phyloP scores from a whole-genome alignment of 2,329 filamentous ascomycete species.

The Fusarium secorum region DNA sequence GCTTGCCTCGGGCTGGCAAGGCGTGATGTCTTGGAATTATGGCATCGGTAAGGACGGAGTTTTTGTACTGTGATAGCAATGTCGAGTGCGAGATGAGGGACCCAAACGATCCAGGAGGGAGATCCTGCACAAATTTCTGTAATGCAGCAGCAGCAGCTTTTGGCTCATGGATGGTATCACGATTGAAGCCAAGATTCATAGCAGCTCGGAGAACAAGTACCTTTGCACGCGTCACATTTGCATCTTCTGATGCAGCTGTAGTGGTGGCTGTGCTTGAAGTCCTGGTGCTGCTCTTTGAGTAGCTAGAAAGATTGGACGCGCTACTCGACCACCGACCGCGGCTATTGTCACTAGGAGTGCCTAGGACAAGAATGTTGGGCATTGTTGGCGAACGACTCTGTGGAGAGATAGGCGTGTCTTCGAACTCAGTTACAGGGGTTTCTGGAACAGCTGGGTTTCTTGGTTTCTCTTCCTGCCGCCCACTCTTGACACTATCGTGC shows the following conservation, averaged over 20 bases:
- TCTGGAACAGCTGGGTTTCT: constrained; percentile 71
- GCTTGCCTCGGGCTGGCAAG: constrained; percentile 62
- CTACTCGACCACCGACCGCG: constrained; percentile 81
- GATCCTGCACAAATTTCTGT: constrained; percentile 76
- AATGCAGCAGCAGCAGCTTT: constrained; percentile 63
- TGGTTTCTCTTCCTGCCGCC: constrained; percentile 56
- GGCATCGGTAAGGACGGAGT: constrained; percentile 77
- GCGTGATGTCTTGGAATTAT: constrained; percentile 54
- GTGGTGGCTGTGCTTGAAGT: constrained; percentile 78
- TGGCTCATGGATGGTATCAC: constrained; percentile 58
- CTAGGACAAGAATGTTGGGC: constrained; percentile 88
- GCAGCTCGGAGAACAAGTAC: constrained; percentile 84
- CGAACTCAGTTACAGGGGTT: constrained; percentile 94
- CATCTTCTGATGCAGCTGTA: constrained; percentile 73
- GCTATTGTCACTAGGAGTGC: constrained; percentile 68
- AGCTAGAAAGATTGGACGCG: constrained; percentile 79
- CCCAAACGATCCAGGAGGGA: constrained; percentile 83
- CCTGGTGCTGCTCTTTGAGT: constrained; percentile 73
- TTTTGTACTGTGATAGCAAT: constrained; percentile 81
- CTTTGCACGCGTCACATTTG: constrained; percentile 80
- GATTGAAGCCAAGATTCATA: constrained; percentile 81
- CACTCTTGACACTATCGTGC: constrained; percentile 60
- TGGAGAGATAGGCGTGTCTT: constrained; percentile 85
- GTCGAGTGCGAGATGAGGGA: constrained; percentile 72
- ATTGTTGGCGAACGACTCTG: constrained; percentile 78